phyloP scores from a whole-genome alignment of 345 rosid genomes.

The Populus alba region DNA sequence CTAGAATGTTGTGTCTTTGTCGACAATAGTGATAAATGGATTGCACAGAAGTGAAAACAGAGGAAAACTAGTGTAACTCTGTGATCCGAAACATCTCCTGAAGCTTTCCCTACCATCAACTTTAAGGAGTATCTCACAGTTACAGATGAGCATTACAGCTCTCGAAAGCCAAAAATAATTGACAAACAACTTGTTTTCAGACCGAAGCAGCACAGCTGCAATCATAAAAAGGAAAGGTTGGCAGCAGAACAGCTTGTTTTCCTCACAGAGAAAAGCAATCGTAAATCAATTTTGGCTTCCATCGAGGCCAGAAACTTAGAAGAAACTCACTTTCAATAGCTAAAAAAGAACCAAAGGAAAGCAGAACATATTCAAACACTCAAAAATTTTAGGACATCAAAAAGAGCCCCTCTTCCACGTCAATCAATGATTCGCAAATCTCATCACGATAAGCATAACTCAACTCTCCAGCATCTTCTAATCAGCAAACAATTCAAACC shows the following conservation, averaged over 20 bases:
- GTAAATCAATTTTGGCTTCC: not conserved
- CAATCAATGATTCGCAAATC: not conserved
- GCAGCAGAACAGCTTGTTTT: not conserved
- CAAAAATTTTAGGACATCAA: not conserved
- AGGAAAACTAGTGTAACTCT: not conserved
- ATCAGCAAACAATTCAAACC: not conserved
- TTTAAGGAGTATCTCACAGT: not conserved
- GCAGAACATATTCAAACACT: not conserved
- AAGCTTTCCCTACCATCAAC: not conserved
- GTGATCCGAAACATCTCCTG: not conserved
- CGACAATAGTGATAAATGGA: not conserved
- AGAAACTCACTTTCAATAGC: not conserved
- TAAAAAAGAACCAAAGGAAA: not conserved
- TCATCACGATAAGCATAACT: not conserved
- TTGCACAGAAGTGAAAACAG: not conserved
- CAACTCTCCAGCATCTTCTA: not conserved
- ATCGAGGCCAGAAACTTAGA: slow-evolving; percentile 5
- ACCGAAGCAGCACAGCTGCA: not conserved
- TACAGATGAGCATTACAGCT: not conserved
- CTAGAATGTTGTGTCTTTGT: not conserved
- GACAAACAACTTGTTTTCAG: not conserved
- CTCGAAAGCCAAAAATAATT: not conserved
- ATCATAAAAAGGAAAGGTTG: not conserved
- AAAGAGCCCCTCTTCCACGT: not conserved
- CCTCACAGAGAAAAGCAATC: not conserved